These are phyloP conservation scores for Colletotrichum kahawae DNA, from an alignment of 2,329 filamentous ascomycete species.

Conservation along the genomic window DNA sequence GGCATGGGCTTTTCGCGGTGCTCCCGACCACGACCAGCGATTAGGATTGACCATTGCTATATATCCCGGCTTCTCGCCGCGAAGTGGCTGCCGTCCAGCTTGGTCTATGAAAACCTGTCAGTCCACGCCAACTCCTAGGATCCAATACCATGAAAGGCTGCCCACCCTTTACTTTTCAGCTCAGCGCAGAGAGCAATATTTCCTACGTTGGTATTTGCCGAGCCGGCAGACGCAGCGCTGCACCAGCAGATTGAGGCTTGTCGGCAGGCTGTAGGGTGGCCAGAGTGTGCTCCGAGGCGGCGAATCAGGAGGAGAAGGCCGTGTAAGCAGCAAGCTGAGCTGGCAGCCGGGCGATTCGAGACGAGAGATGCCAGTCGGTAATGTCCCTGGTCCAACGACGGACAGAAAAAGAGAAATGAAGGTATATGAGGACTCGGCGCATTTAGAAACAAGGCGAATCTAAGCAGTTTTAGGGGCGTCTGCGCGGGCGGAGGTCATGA, in stretches of 20 bases:
- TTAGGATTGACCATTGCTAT: slow-evolving; percentile 11
- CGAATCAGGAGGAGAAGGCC: background rate
- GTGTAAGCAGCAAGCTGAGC: background rate
- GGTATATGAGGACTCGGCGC: background rate
- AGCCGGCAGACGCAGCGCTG: background rate
- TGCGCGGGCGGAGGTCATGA: background rate
- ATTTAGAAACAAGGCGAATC: background rate
- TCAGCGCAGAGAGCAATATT: background rate
- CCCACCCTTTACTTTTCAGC: slow-evolving; percentile 1
- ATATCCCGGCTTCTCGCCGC: background rate
- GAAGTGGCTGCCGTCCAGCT: background rate
- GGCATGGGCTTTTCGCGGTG: background rate
- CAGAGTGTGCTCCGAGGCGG: background rate
- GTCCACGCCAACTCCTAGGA: background rate
- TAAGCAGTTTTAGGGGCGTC: background rate
- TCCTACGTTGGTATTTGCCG: background rate
- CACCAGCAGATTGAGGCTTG: background rate
- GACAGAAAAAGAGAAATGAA: background rate
- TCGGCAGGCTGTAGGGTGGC: background rate
- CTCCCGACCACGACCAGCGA: slow-evolving; percentile 19
- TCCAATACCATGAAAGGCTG: background rate
- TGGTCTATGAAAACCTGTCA: background rate
- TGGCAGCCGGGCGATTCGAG: background rate
- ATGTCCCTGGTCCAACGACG: background rate
- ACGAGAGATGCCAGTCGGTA: background rate